Base-by-base conservation (phyloP, 352 stramenopile genomes). In the Globisporangium okanoganense region DNA sequence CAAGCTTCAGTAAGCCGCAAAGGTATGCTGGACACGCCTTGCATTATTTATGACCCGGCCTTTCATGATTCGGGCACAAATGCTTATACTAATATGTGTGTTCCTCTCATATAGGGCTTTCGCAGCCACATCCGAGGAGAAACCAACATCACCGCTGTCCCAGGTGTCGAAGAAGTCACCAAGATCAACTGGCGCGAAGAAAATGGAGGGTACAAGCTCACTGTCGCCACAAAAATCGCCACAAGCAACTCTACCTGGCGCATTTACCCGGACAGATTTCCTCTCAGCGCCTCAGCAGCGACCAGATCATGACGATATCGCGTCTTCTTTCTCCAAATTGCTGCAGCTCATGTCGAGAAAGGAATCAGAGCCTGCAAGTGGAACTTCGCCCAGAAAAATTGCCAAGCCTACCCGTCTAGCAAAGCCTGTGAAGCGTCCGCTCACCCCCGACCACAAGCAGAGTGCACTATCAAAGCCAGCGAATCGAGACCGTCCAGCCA, bases 321-420 rank as follows among this genome's bases (percentile, higher is more conserved):
- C 69, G 3, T 61, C 49, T 5, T 79, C 69, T 9, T 79, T 79
- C 64, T 79, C 69, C 1, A 65, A 67, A 22, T 62, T 79, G 5
- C 58, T 79, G 4, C 38, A 75, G 55, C 40, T 72, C 48, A 74
- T 76, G 65, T 65, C 65, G 2, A 48, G 55, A 33, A 44, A 60
- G 22, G 20, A 55, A 14, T 3, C 22, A 10, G n/a, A 51, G 4
- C 24, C 40, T 10, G 16, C 16, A 48, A 13, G 1, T 25, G 27
- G 4, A 3, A n/a, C 10, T n/a, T 56, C 22, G 8, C 12, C 36
- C 2, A 56, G 35, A 6, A 33, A 40, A 20, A 22, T 58, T 22
- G 36, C 24, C 9, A 58, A 67, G 29, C 59, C 29, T 8, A 33
- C 29, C 29, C 53, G 33, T 14, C 2, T 16, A 5, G 7, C 18